phyloP scores from a whole-genome alignment of 2,329 filamentous ascomycete genomes.

The Ceratocystis alfenasii region DNA sequence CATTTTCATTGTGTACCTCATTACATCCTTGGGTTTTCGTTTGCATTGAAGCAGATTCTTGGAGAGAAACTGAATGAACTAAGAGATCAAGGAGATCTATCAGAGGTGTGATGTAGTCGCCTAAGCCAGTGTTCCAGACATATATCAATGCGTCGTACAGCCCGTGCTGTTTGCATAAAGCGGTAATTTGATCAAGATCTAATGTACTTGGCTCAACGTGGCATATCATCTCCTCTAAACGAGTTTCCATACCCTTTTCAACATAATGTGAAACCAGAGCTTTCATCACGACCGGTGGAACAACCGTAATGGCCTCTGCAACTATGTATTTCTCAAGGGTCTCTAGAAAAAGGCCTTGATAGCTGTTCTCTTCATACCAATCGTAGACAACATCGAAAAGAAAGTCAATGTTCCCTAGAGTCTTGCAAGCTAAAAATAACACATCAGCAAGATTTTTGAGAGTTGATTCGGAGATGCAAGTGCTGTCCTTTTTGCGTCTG shows the following conservation, averaged over 20 bases:
- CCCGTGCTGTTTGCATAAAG: constrained; percentile 78
- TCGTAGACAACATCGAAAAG: constrained; percentile 86
- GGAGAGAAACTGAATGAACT: constrained; percentile 44
- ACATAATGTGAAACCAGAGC: constrained; percentile 74
- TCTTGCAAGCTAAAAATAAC: constrained; percentile 72
- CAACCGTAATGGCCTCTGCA: constrained; percentile 57
- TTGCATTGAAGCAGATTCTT: constrained; percentile 32
- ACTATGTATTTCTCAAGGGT: constrained; percentile 80
- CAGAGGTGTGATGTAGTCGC: constrained; percentile 82
- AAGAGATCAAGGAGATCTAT: constrained; percentile 69
- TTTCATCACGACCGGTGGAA: constrained; percentile 79
- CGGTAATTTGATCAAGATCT: constrained; percentile 86
- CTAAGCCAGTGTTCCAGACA: constrained; percentile 85
- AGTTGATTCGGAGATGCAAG: constrained; percentile 10
- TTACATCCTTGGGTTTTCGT: constrained; percentile 34
- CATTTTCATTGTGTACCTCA: constrained; percentile 55
- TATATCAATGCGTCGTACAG: constrained; percentile 94
- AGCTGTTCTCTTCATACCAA: constrained; percentile 57
- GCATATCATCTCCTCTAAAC: constrained; percentile 88
- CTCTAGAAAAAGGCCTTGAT: constrained; percentile 62
- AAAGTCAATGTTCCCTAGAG: constrained; percentile 66
- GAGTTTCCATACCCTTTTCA: constrained; percentile 57
- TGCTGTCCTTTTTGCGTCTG: constrained; percentile 8
- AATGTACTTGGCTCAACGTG: constrained; percentile 81
- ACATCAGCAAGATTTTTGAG: constrained; percentile 57